Base-by-base conservation (phyloP, 257 asterid species). In the Cruciata laevipes region DNA sequence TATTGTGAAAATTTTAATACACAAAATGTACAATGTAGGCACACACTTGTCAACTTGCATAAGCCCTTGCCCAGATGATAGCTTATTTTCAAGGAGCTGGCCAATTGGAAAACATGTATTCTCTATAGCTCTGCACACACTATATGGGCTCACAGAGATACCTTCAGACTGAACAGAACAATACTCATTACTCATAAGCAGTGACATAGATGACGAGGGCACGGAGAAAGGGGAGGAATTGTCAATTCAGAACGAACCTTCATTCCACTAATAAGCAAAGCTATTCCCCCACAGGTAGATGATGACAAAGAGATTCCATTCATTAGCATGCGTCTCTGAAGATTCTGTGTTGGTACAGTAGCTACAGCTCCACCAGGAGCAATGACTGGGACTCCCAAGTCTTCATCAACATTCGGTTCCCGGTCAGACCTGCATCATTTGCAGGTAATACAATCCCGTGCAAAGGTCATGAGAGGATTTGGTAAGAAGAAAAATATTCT, bases 291-390 rank as follows among this genome's bases (percentile, higher is more conserved):
- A 84, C 95, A 88, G 59, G 99, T 97, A 75, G 88, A 90, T 55
- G 97, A 90, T 71, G 99, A 80, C 99, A 93, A 90, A 30, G 99
- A 93, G 67, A 97, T 93, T 79, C 97, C 99, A 71, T 90, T 90
- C 99, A 90, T 93, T 72, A 93, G 89, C 99, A 86, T 86, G 67
- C 97, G 99, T 6, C 73, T 81, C 77, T 90, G 97, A 77, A 93
- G 99, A 73, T 97, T 93, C 97, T 97, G 90, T 70, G 96, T 88
- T 65, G 99, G 99, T 74, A 93, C 99, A 79, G 99, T 95, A 76
- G 99, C 96, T 79, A 93, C 80, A 73, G 99, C 99, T 62, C 95
- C 99, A 76, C 99, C 99, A 80, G 99, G 92, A n/a, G 97, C 97
- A 84, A 95, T 89, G 74, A 93, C 78, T 68, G 75, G 81, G 75